Conservation (phyloP, 2,329 filamentous ascomycete species). For the Ceratocystis colombiana region DNA sequence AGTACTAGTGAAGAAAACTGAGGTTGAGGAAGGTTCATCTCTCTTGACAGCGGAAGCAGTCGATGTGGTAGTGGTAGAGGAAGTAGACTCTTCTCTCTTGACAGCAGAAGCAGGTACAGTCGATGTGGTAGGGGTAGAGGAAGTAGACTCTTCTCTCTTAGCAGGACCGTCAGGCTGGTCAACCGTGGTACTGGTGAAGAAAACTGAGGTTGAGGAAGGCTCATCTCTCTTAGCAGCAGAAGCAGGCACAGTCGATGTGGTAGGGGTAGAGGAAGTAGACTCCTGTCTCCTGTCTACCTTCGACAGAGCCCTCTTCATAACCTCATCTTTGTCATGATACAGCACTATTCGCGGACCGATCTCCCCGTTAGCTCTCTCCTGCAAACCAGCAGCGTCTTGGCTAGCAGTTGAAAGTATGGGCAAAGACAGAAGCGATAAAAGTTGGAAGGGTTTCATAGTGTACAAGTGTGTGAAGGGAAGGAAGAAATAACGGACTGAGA, state of each 20-base stretch:
- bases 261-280: no score
- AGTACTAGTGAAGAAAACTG: no score
- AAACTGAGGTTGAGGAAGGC: neutral
- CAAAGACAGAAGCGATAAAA: slow-evolving; percentile 15
- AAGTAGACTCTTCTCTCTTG: neutral
- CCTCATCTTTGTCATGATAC: no score
- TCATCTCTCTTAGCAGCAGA: neutral
- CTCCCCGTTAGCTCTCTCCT: neutral
- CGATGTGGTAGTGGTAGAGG: neutral
- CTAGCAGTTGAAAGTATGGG: slow-evolving; percentile 4
- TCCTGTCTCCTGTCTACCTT: no score
- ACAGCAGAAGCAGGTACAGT: no score
- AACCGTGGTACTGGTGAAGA: no score
- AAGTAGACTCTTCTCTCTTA: no score
- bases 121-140: no score
- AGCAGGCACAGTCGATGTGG: no score
- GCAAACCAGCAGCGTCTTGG: neutral
- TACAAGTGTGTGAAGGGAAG: neutral
- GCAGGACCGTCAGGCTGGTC: no score
- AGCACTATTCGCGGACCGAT: neutral
- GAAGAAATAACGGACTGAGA: neutral
- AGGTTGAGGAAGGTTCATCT: neutral
- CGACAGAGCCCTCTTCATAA: no score
- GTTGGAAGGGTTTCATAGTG: slow-evolving; percentile 13
- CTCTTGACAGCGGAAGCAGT: neutral